Percentiles rank a stretch among this genome's conserved stretches.
Conservation (phyloP, 2,329 filamentous ascomycete species). For the Monilinia polystroma region DNA sequence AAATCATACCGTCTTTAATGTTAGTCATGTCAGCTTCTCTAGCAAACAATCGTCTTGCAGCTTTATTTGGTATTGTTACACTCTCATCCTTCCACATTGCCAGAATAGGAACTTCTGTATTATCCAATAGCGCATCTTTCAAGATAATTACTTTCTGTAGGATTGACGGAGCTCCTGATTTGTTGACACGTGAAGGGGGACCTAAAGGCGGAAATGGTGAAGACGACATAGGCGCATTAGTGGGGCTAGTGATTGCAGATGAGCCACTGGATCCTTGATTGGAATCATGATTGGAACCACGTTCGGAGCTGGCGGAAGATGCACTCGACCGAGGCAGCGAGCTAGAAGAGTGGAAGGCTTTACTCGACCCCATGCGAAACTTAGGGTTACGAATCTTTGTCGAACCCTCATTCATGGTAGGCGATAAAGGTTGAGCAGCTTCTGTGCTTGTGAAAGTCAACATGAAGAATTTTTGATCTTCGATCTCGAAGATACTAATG, state of each 20-base stretch:
- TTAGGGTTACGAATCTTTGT: constrained; percentile 9
- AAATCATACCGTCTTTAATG: constrained; percentile 43
- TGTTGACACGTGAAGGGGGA: constrained; percentile 56
- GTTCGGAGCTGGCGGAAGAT: constrained; percentile 35
- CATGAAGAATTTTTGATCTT: constrained; percentile 69
- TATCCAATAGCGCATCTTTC: constrained; percentile 76
- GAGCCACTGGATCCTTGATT: constrained; percentile 32
- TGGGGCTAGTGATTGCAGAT: constrained; percentile 52
- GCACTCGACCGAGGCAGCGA: constrained; percentile 33
- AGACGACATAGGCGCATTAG: constrained; percentile 51
- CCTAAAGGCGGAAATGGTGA: constrained; percentile 66
- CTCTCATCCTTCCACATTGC: constrained; percentile 81
- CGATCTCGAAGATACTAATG: constrained; percentile 69
- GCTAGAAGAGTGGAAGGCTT: background rate
- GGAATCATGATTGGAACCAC: constrained; percentile 33
- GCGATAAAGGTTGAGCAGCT: constrained; percentile 40
- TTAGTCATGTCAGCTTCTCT: constrained; percentile 44
- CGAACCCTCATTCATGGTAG: constrained; percentile 24
- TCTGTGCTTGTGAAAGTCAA: constrained; percentile 69
- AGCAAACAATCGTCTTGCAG: constrained; percentile 50
- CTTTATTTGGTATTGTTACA: constrained; percentile 69
- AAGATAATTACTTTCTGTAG: constrained; percentile 72
- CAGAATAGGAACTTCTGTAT: constrained; percentile 70
- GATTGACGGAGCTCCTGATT: constrained; percentile 60
- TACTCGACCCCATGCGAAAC: background rate